phyloP scores from a whole-genome alignment of 2,329 filamentous ascomycete species.

The Phyllosticta citriasiana region DNA sequence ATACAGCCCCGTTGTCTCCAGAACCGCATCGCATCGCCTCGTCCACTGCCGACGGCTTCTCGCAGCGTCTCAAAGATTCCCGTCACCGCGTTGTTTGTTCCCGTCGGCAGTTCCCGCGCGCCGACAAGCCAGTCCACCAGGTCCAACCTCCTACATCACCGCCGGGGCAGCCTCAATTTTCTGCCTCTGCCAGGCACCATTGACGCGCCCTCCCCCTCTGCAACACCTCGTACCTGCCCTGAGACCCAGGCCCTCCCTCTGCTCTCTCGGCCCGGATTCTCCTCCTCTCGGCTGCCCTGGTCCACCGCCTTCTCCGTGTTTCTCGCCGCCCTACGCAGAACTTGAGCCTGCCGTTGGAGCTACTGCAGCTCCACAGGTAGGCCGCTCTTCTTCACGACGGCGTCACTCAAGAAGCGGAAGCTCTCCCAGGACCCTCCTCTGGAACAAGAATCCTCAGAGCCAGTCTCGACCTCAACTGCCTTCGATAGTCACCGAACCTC shows the following conservation, averaged over 20 bases:
- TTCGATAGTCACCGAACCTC: slow-evolving; percentile 10
- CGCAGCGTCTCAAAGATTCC: not conserved
- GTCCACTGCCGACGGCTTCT: not conserved
- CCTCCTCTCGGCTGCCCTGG: not conserved
- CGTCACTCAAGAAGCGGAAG: slow-evolving; percentile 39
- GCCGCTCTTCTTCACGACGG: slow-evolving; percentile 29
- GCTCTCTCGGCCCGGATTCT: not conserved
- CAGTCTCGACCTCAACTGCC: slow-evolving; percentile 5
- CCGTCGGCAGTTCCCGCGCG: slow-evolving; percentile 4
- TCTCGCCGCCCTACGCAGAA: slow-evolving; percentile 5
- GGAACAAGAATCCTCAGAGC: slow-evolving; percentile 13
- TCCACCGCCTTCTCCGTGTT: slow-evolving; percentile 1
- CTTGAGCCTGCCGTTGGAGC: slow-evolving; percentile 26
- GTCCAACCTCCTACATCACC: slow-evolving; percentile 5
- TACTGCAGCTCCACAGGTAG: slow-evolving; percentile 28
- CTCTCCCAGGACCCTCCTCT: slow-evolving; percentile 22
- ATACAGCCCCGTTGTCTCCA: not conserved
- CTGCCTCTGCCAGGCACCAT: not conserved
- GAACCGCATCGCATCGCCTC: not conserved
- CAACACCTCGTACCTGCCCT: not conserved
- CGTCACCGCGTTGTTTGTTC: not conserved
- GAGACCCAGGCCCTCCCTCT: not conserved
- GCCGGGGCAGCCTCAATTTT: slow-evolving; percentile 7
- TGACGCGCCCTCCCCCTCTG: slow-evolving; percentile 3
- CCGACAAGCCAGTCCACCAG: not conserved